Evolutionary conservation across 345 rosid genomes (phyloP), one percentile per base, ranked within the genome.

Genomic region (Pugionium cornutum): DNA sequence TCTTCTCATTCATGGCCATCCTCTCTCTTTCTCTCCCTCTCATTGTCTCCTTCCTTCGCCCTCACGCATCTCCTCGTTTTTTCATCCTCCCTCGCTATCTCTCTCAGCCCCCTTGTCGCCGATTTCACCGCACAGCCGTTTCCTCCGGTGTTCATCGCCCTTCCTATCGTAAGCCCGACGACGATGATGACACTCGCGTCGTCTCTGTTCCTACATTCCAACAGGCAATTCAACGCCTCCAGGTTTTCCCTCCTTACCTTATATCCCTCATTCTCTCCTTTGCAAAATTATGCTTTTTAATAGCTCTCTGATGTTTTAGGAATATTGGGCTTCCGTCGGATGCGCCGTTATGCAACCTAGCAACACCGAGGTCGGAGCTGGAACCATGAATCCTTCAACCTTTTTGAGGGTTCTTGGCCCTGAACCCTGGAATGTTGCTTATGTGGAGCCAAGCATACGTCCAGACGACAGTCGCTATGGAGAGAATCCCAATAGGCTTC

Each of bases 341-440:
- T 92, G 98, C 61, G 90, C 97, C 1, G 78, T 92, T 32, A 92
- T 92, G 98, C 98, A 92, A 75, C 89, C 97, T 66, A 89, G 98
- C 81, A 92, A 89, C 72, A 92, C 97, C 0, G 98, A 92, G 91
- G 98, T 89, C 48, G 98, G 98, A 76, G 98, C 98, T 1, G 98
- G 98, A 43, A 92, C 98, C 30, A 92, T 92, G 97, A 92, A 92
- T 85, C 98, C 98, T 58, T 72, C 84, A 26, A 92, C 98, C 9
- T 92, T 80, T 77, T 74, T 92, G 62, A 84, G 98, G 50, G 97
- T 89, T 78, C 98, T 92, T 66, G 97, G 98, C 37, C 97, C 97
- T 39, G 98, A 92, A 52, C 98, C 98, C 0, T 92, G 97, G 98
- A 88, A 92, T 62, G 97, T 92, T 31, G 98, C 94, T 79, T 92